Percentiles rank a stretch among this genome's conserved stretches.
These are phyloP conservation scores for Penicillium verhagenii DNA, from an alignment of 495 filamentous ascomycete genomes.

Conservation along the genomic window DNA sequence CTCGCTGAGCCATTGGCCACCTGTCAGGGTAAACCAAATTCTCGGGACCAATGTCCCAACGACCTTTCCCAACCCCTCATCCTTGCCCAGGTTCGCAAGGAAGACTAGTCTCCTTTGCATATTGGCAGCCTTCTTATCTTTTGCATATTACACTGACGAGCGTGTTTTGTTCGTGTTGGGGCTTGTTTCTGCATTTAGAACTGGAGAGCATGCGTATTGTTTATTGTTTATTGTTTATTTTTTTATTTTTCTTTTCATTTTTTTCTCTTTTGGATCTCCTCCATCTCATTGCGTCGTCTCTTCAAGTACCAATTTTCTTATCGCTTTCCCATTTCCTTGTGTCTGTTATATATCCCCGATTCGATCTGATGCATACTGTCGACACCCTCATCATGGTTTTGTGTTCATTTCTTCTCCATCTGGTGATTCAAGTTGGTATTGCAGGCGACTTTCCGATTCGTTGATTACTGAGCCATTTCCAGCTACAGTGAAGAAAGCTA, in stretches of 20 bases:
- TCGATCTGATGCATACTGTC: conserved; percentile 30
- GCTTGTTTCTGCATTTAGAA: conserved; percentile 44
- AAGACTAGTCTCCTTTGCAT: conserved; percentile 21
- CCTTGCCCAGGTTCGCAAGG: background rate
- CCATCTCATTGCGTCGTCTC: conserved; percentile 16
- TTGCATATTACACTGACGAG: conserved; percentile 45
- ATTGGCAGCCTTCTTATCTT: conserved; percentile 28
- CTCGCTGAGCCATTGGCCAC: background rate
- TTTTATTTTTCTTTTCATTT: too few relatives aligned
- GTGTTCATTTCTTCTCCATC: conserved; percentile 16
- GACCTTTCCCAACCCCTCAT: background rate
- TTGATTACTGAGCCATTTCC: conserved; percentile 9
- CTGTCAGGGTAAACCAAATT: background rate
- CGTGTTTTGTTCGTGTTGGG: conserved; percentile 31
- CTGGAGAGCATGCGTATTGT: conserved; percentile 39
- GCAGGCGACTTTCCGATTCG: background rate
- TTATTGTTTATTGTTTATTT: too few relatives aligned
- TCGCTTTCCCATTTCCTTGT: conserved; percentile 9
- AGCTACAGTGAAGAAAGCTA: conserved; percentile 10
- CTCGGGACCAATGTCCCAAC: background rate
- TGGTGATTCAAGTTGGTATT: conserved; percentile 10
- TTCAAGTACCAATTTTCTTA: conserved; percentile 9
- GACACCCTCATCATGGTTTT: conserved; percentile 20
- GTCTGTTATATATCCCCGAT: conserved; percentile 36
- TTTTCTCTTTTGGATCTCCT: conserved; percentile 13